Percentiles rank a stretch among this genome's conserved stretches.
Evolutionary conservation across 768 basidiomycete genomes (phyloP).

Genomic region (Lactarius vividus): DNA sequence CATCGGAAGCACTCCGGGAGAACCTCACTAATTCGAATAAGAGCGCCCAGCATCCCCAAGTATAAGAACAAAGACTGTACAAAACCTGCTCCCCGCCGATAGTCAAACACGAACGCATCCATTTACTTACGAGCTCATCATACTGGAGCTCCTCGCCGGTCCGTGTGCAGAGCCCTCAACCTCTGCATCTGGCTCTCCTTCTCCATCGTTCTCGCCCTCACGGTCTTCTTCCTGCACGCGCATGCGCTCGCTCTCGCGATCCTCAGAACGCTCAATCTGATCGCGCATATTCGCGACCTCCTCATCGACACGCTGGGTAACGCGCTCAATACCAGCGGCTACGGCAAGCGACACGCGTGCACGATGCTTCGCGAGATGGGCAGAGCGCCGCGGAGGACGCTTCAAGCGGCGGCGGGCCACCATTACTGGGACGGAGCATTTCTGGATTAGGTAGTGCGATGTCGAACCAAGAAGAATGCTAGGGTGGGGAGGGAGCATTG

Average conservation of each 20-base stretch:
- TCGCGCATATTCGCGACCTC: constrained; percentile 81
- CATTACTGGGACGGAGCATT: constrained; percentile 96
- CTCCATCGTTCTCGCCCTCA: constrained; percentile 18
- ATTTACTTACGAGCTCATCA: constrained; percentile 18
- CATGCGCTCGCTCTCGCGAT: constrained; percentile 31
- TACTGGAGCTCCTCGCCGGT: constrained; percentile 21
- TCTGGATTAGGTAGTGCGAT: constrained; percentile 92
- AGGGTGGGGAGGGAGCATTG: not conserved
- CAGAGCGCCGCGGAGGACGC: constrained; percentile 76
- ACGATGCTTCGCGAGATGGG: constrained; percentile 79
- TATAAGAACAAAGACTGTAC: not conserved
- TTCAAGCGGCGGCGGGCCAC: constrained; percentile 90
- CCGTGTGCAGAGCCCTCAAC: constrained; percentile 24
- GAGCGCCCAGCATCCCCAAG: constrained; percentile 2
- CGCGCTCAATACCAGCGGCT: constrained; percentile 81
- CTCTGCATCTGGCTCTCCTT: constrained; percentile 22
- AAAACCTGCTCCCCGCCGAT: constrained; percentile 1
- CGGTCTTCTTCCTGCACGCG: constrained; percentile 23
- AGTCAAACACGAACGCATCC: not conserved
- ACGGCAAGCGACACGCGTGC: constrained; percentile 83
- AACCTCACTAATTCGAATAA: not conserved
- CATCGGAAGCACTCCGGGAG: not conserved
- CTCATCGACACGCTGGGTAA: constrained; percentile 80
- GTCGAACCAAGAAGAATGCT: constrained; percentile 94
- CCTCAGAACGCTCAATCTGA: constrained; percentile 70